Evolutionary conservation across 2,329 filamentous ascomycete genomes (phyloP).

Genomic region (Fusarium dimerum): DNA sequence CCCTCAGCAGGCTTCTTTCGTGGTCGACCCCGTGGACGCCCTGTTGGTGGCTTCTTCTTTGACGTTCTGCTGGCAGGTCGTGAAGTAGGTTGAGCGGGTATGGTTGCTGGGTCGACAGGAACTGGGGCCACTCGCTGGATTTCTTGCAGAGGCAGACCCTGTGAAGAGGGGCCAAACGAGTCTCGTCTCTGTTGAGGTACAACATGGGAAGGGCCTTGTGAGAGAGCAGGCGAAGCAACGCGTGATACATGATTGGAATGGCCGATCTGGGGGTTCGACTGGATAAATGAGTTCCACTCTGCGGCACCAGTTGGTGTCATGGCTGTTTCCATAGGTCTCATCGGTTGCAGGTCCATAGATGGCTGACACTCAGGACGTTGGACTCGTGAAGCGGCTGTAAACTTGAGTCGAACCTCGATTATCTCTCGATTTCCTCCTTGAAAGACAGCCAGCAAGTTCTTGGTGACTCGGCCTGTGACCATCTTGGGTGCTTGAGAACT

Average conservation of each 20-base stretch:
- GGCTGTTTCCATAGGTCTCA: constrained; percentile 34
- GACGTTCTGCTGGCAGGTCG: constrained; percentile 63
- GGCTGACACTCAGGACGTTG: constrained; percentile 32
- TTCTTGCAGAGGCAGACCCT: constrained; percentile 29
- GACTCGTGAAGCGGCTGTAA: constrained; percentile 73
- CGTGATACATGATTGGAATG: constrained; percentile 37
- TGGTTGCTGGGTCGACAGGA: constrained; percentile 29
- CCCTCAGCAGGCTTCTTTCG: constrained; percentile 58
- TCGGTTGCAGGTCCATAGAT: constrained; percentile 24
- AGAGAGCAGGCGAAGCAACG: constrained; percentile 40
- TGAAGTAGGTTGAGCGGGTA: constrained; percentile 41
- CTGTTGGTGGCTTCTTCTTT: constrained; percentile 47
- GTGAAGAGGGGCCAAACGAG: constrained; percentile 28
- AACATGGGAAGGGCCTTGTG: constrained; percentile 30
- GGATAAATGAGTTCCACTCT: constrained; percentile 78
- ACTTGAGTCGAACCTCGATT: constrained; percentile 86
- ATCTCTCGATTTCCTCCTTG: constrained; percentile 82
- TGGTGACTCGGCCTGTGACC: constrained; percentile 88
- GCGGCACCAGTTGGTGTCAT: constrained; percentile 62
- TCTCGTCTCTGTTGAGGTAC: constrained; percentile 23
- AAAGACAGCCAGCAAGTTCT: constrained; percentile 82
- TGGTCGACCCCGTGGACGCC: constrained; percentile 57
- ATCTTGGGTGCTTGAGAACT: constrained; percentile 63
- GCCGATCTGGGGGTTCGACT: constrained; percentile 63
- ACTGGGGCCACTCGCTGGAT: constrained; percentile 38